phyloP scores from a whole-genome alignment of 805 yeast genomes.

The Pichia cabralensis region DNA sequence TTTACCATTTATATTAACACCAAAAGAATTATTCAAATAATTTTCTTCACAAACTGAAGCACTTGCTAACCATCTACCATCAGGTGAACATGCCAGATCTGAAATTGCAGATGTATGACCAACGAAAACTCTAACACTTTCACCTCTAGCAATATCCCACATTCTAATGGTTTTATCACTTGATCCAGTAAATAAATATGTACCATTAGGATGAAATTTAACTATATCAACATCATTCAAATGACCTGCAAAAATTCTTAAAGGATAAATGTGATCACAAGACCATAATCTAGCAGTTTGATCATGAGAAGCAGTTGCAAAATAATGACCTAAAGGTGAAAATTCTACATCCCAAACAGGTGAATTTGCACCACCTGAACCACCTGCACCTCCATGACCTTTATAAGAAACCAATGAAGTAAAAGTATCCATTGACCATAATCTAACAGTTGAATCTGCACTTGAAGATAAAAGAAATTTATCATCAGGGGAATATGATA shows the following conservation, averaged over 20 bases:
- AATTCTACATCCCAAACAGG: conserved; percentile 97
- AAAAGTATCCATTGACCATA: conserved; percentile 92
- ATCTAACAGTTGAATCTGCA: conserved; percentile 83
- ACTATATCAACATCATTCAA: conserved; percentile 93
- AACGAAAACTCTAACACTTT: conserved; percentile 80
- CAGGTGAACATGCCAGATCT: conserved; percentile 83
- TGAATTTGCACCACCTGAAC: conserved; percentile 36
- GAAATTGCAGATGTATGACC: conserved; percentile 90
- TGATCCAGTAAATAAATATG: conserved; percentile 90
- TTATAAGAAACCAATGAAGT: conserved; percentile 87
- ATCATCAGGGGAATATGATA: conserved; percentile 86
- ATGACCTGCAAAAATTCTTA: conserved; percentile 95
- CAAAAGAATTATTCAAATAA: conserved; percentile 6
- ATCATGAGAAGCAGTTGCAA: conserved; percentile 96
- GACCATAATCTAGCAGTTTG: conserved; percentile 98
- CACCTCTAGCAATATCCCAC: conserved; percentile 95
- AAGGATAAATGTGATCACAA: conserved; percentile 93
- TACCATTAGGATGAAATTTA: conserved; percentile 92
- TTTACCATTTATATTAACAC: conserved; percentile 7
- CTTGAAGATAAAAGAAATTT: conserved; percentile 71
- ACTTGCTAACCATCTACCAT: conserved; percentile 92
- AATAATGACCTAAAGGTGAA: conserved; percentile 93
- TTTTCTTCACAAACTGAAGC: conserved; percentile 24
- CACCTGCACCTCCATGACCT: conserved; percentile 46
- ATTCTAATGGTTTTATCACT: conserved; percentile 91